These are phyloP conservation scores for Auricularia auricula-judae DNA, from an alignment of 768 basidiomycete species.

Conservation along the genomic window DNA sequence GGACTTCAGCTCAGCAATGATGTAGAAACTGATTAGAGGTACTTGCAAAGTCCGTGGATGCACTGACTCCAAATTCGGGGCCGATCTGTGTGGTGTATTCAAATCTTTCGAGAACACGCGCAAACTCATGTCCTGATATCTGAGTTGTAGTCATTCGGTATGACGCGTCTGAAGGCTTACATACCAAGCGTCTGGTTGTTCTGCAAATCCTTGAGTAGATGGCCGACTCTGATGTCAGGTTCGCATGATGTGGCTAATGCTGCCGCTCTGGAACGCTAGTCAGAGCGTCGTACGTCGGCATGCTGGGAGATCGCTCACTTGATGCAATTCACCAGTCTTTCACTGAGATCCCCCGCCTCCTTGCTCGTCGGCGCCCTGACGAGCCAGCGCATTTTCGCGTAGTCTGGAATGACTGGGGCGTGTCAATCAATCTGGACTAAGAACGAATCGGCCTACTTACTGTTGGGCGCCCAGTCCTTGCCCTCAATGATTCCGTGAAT, in stretches of 20 bases:
- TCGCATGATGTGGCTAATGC: constrained; percentile 40
- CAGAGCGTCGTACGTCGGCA: constrained; percentile 9
- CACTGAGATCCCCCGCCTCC: constrained; percentile 42
- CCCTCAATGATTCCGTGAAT: constrained; percentile 71
- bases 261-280: constrained; percentile 41
- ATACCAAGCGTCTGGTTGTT: constrained; percentile 49
- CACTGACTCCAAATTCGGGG: constrained; percentile 29
- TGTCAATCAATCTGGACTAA: background rate
- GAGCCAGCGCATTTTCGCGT: constrained; percentile 61
- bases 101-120: constrained; percentile 33
- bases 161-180: constrained; percentile 6
- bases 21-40: constrained; percentile 1
- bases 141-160: no score
- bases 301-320: constrained; percentile 32
- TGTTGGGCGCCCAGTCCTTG: constrained; percentile 56
- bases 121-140: constrained; percentile 40
- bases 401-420: constrained; percentile 67
- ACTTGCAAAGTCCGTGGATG: constrained; percentile 74
- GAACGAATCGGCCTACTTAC: constrained; percentile 25
- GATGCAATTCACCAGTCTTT: constrained; percentile 60
- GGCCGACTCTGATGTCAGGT: constrained; percentile 30
- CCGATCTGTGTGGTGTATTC: constrained; percentile 23
- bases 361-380: constrained; percentile 55
- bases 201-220: constrained; percentile 42
- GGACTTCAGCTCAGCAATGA: constrained; percentile 4